Percentiles rank a stretch among this genome's conserved stretches.
These are phyloP conservation scores for Trematosphaeria pertusa DNA, from an alignment of 2,329 filamentous ascomycete species.

Conservation along the genomic window DNA sequence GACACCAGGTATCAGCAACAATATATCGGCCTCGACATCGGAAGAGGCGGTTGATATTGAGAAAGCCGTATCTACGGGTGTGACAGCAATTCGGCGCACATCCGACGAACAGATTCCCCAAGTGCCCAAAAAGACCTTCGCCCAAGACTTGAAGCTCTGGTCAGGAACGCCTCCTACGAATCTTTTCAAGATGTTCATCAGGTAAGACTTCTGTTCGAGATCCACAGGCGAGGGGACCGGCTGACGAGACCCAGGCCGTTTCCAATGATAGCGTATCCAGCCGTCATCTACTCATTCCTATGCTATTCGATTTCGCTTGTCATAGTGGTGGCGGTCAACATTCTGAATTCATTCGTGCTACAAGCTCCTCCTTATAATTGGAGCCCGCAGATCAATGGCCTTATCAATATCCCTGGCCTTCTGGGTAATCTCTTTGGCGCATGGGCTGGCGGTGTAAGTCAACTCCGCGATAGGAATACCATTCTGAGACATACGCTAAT, in stretches of 20 bases:
- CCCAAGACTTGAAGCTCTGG: conserved; percentile 45
- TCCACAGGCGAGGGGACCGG: too few species aligned
- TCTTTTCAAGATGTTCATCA: conserved; percentile 43
- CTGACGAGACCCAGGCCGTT: conserved; percentile 35
- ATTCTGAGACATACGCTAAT: neutral
- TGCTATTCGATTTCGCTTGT: conserved; percentile 48
- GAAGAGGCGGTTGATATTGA: conserved; percentile 19
- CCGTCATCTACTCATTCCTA: conserved; percentile 47
- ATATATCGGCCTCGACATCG: conserved; percentile 6
- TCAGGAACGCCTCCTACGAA: conserved; percentile 39
- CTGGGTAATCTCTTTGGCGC: conserved; percentile 54
- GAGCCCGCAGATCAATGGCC: conserved; percentile 44
- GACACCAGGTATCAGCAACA: neutral
- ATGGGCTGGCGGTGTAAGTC: conserved; percentile 44
- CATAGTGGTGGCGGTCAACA: conserved; percentile 50
- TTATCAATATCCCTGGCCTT: conserved; percentile 51
- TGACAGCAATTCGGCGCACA: conserved; percentile 9
- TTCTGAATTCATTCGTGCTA: conserved; percentile 49
- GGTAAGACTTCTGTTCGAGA: too few species aligned
- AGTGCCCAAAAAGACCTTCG: conserved; percentile 41
- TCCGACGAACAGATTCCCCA: conserved; percentile 9
- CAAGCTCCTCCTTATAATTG: conserved; percentile 50
- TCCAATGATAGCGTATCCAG: conserved; percentile 47
- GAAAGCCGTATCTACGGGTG: neutral
- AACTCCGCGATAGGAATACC: neutral